These are phyloP conservation scores for Pichia eremophila DNA, from an alignment of 805 yeast species.

Conservation along the genomic window DNA sequence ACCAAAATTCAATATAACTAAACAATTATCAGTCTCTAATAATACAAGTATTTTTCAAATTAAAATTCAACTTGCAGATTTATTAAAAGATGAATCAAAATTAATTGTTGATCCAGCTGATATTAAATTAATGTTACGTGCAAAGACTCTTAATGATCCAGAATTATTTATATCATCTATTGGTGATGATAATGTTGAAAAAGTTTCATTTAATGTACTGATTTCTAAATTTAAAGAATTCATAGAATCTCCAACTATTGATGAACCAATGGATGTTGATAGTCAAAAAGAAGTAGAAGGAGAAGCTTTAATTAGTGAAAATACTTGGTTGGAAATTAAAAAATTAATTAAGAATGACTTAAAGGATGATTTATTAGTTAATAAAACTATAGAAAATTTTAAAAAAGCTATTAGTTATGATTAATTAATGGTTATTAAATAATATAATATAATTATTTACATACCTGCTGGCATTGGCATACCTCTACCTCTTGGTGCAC, in stretches of 20 bases:
- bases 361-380: not conserved
- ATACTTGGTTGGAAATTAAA: not conserved
- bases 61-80: slow-evolving; percentile 26
- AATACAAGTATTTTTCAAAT: slow-evolving; percentile 8
- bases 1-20: slow-evolving; percentile 46
- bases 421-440: too few species aligned
- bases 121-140: slow-evolving; percentile 39
- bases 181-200: not conserved
- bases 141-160: slow-evolving; percentile 41
- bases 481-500: slow-evolving; percentile 55
- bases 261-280: not conserved
- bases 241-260: not conserved
- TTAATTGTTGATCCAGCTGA: slow-evolving; percentile 24
- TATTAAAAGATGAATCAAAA: slow-evolving; percentile 16
- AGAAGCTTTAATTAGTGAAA: not conserved
- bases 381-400: not conserved
- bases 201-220: slow-evolving; percentile 10
- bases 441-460: slow-evolving; percentile 2
- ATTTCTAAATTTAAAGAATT: slow-evolving; percentile 6
- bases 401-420: not conserved
- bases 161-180: slow-evolving; percentile 19
- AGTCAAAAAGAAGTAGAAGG: not conserved
- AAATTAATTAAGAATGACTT: not conserved
- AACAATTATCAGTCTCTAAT: not conserved
- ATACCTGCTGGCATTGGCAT: slow-evolving; percentile 33